A percentile compares a stretch with the other conserved stretches of the same genome.
These are phyloP conservation scores for Orbilia blumenaviensis DNA, from an alignment of 2,329 filamentous ascomycete species.

Conservation along the genomic window DNA sequence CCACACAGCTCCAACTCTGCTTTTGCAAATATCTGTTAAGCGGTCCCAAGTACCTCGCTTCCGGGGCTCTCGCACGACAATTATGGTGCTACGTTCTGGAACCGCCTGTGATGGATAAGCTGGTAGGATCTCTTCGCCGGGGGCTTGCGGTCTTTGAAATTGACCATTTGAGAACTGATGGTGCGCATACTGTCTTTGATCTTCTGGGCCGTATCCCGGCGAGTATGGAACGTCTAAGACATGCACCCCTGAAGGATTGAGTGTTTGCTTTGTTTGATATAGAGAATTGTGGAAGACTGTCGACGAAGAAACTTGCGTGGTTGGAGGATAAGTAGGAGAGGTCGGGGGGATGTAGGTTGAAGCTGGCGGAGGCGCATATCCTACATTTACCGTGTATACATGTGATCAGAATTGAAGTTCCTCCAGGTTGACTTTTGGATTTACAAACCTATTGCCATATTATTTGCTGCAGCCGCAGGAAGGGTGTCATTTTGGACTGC, in stretches of 20 bases:
- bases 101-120: neutral
- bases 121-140: constrained; percentile 2
- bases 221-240: constrained; percentile 5
- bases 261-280: constrained; percentile 11
- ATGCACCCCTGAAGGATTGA: constrained; percentile 3
- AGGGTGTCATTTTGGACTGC: neutral
- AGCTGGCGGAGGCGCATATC: neutral
- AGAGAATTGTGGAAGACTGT: constrained; percentile 12
- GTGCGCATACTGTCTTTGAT: constrained; percentile 2
- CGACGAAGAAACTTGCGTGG: neutral
- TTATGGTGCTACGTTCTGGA: neutral
- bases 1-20: constrained; percentile 7
- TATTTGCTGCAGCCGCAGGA: neutral
- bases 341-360: neutral
- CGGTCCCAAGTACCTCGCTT: constrained; percentile 12
- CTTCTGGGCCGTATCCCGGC: constrained; percentile 3
- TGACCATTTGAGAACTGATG: neutral
- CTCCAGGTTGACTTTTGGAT: too few relatives aligned
- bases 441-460: neutral
- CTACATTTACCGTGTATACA: too few relatives aligned
- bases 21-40: neutral
- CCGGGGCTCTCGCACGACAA: neutral
- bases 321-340: neutral
- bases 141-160: neutral
- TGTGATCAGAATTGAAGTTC: too few relatives aligned